A percentile compares a stretch with the other conserved stretches of the same genome.
phyloP scores from a whole-genome alignment of 2,329 filamentous ascomycete genomes.

The Blastomyces silverae region DNA sequence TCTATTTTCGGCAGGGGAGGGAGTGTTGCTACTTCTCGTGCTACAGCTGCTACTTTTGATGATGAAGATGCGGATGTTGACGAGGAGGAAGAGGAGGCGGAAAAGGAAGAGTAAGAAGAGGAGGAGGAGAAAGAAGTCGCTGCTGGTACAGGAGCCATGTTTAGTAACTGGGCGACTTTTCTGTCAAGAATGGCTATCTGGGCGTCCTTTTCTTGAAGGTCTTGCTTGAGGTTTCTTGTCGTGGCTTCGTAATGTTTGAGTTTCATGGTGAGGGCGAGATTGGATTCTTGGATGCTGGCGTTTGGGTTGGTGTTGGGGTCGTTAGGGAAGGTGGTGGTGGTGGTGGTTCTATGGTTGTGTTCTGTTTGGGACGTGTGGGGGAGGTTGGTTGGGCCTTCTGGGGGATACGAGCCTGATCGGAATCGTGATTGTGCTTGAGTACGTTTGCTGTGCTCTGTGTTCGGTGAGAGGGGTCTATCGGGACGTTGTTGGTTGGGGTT shows the following conservation, averaged over 20 bases:
- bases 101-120: no score
- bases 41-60: not conserved
- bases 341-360: not conserved
- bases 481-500: conserved; percentile 1
- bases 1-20: not conserved
- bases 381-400: not conserved
- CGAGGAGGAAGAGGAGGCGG: not conserved
- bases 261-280: not conserved
- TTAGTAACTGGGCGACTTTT: conserved; percentile 24
- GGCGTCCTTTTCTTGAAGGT: conserved; percentile 24
- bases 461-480: no score
- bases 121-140: no score
- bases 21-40: not conserved
- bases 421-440: not conserved
- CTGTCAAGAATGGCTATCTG: conserved; percentile 28
- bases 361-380: not conserved
- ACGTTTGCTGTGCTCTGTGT: not conserved
- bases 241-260: not conserved
- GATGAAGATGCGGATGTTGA: not conserved
- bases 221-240: conserved; percentile 22
- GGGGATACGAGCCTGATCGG: not conserved
- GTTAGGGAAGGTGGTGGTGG: not conserved
- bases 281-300: not conserved
- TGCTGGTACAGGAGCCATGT: conserved; percentile 15
- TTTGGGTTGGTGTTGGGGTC: not conserved